Evolutionary conservation across 495 filamentous ascomycete species (phyloP).

Genomic region (Penicillium subrubescens): DNA sequence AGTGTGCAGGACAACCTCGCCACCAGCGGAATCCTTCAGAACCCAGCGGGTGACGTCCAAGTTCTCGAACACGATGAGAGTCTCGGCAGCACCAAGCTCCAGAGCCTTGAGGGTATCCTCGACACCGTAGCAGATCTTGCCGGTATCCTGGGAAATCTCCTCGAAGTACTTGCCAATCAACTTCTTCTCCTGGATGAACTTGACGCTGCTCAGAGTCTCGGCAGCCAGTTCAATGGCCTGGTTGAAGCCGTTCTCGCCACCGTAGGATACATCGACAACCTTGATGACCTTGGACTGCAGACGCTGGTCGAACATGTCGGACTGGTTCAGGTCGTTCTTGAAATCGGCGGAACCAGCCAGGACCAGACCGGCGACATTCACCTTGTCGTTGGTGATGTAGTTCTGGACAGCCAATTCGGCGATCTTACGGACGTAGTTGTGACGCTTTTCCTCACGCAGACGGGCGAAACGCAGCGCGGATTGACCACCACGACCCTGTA

Average conservation of each 20-base stretch:
- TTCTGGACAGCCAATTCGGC: conserved; percentile 97
- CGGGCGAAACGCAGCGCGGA: conserved; percentile 98
- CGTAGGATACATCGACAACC: conserved; percentile 97
- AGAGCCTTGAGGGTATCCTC: conserved; percentile 98
- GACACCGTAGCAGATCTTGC: conserved; percentile 94
- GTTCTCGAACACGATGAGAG: conserved; percentile 96
- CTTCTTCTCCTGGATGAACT: conserved; percentile 99
- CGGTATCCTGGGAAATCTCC: conserved; percentile 95
- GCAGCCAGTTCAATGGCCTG: conserved; percentile 94
- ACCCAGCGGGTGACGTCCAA: conserved; percentile 89
- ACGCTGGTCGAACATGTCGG: conserved; percentile 93
- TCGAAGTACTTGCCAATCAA: conserved; percentile 98
- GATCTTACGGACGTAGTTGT: conserved; percentile 99
- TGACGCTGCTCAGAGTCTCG: conserved; percentile 98
- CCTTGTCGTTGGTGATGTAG: conserved; percentile 96
- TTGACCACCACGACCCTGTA: conserved; percentile 89
- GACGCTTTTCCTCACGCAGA: conserved; percentile 98
- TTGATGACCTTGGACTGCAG: conserved; percentile 96
- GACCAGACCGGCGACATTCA: conserved; percentile 93
- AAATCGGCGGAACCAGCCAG: conserved; percentile 97
- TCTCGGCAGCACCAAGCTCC: conserved; percentile 93
- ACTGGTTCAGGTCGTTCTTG: conserved; percentile 98
- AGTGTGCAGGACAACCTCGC: conserved; percentile 77
- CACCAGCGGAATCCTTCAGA: conserved; percentile 73
- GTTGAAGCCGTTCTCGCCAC: conserved; percentile 99